Percentiles rank a stretch among this genome's conserved stretches.
Conservation (phyloP, 1,139 yeast species). For the Meyerozyma carpophila region DNA sequence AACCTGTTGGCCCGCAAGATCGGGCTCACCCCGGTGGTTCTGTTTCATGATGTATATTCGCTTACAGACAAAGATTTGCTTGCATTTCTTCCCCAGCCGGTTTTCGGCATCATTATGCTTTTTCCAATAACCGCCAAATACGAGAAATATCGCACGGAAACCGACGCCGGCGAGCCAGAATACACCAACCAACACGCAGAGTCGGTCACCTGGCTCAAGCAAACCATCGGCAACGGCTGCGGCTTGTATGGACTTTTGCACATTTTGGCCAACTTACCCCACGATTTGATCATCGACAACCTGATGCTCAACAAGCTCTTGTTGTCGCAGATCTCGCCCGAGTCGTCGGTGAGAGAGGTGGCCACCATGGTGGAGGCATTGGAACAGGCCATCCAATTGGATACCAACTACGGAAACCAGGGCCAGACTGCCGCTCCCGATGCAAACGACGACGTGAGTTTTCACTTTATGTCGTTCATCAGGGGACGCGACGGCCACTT, state of each 20-base stretch:
- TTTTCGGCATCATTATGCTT: slow-evolving; percentile 64
- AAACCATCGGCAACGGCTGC: slow-evolving; percentile 85
- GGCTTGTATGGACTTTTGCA: slow-evolving; percentile 89
- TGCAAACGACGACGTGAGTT: slow-evolving; percentile 56
- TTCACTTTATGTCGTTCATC: slow-evolving; percentile 78
- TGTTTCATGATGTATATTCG: slow-evolving; percentile 79
- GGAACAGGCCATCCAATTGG: slow-evolving; percentile 41
- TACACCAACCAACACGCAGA: slow-evolving; percentile 11
- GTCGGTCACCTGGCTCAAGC: slow-evolving; percentile 65
- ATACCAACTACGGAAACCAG: slow-evolving; percentile 53
- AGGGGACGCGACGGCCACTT: slow-evolving; percentile 53
- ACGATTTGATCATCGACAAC: slow-evolving; percentile 34
- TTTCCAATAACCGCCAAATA: slow-evolving; percentile 71
- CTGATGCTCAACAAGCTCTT: slow-evolving; percentile 25
- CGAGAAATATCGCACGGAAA: slow-evolving; percentile 42
- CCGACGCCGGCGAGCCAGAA: slow-evolving; percentile 21
- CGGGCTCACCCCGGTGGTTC: slow-evolving; percentile 59
- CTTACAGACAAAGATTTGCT: slow-evolving; percentile 74
- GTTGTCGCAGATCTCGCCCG: slow-evolving; percentile 17
- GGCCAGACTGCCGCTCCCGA: slow-evolving; percentile 83
- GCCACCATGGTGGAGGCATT: slow-evolving; percentile 48
- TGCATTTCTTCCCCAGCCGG: slow-evolving; percentile 77
- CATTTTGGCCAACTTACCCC: slow-evolving; percentile 58
- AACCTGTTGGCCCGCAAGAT: slow-evolving; percentile 60
- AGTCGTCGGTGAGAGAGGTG: slow-evolving; percentile 30